Evolutionary conservation across 202 grass and related monocot genomes (phyloP).

Genomic region (Schoenoplectus triqueter): DNA sequence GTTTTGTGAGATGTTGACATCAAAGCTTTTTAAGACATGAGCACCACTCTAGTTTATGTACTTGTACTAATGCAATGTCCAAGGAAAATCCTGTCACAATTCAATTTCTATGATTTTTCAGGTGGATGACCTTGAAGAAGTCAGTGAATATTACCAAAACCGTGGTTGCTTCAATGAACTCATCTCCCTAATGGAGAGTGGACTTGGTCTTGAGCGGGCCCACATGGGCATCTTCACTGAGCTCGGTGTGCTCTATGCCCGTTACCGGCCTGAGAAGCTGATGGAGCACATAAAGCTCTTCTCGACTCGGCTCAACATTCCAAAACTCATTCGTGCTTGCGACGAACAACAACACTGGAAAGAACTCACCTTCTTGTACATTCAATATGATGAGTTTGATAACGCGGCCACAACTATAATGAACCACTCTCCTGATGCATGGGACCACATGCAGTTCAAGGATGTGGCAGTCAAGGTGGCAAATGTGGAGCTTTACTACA

Average conservation of each 20-base stretch:
- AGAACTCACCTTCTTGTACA: constrained; percentile 88
- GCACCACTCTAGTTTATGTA: neutral
- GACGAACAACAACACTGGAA: constrained; percentile 97
- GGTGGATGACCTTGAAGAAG: constrained; percentile 96
- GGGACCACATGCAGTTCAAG: constrained; percentile 99
- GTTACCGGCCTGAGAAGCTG: constrained; percentile 86
- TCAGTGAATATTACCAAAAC: constrained; percentile 93
- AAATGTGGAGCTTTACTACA: constrained; percentile 96
- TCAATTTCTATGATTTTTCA: constrained; percentile 38
- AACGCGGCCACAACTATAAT: constrained; percentile 96
- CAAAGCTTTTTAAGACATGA: neutral
- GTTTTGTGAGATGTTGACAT: neutral
- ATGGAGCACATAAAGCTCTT: constrained; percentile 99
- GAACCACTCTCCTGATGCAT: constrained; percentile 99
- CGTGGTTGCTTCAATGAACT: constrained; percentile 92
- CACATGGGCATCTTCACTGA: constrained; percentile 93
- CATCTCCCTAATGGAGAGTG: constrained; percentile 91
- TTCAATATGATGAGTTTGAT: constrained; percentile 96
- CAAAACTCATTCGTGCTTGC: constrained; percentile 92
- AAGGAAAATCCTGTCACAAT: neutral
- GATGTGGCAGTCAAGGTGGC: constrained; percentile 90
- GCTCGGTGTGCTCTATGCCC: constrained; percentile 86
- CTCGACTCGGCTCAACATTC: constrained; percentile 86
- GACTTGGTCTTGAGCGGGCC: constrained; percentile 85
- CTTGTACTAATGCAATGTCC: constrained; percentile 10